Base-by-base conservation (phyloP, 208 protist genomes). In the Strigomonas culicis region DNA sequence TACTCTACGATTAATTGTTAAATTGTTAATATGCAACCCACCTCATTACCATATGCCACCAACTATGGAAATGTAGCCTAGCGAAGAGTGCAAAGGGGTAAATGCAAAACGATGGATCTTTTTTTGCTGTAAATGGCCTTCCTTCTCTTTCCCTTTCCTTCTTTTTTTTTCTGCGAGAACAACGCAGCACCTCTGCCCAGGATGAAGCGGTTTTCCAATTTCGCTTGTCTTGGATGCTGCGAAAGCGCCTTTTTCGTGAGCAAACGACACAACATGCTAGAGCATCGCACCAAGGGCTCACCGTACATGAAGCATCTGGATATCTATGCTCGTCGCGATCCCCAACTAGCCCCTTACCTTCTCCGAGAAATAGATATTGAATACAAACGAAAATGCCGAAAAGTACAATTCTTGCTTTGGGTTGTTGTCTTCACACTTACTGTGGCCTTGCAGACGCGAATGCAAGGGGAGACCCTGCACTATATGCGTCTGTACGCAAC, bases 301-400 rank as follows among this genome's bases (percentile, higher is more conserved):
- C 68, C 78, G 19, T 88, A 90, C 64, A 94, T 94, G 86, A 96
- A 93, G 66, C 91, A 96, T 67, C 76, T 96, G 27, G 91, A 96
- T 66, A 70, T 96, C 27, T 96, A 96, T 58, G 91, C 91, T 27
- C 80, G 91, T 46, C 77, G 91, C 21, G 91, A 96, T 67, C 77
- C 82, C 10, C 91, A 96, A 65, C 74, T 96, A 17, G 91, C 88
- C 7, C 91, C 91, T 19, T 96, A 92, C 51, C 72, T 96, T 27
- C 74, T 96, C n/a, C 84, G 86, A 19, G 88, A 96, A 58, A 83
- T 96, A 4, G 91, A 96, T 53, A 92, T 93, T 69, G 91, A 96
- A 66, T 94, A 83, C 72, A 94, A 96, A 69, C 77, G 91, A 30
- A 87, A 86, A 59, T 96, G 91, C 56, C 66, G 86, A 30, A 96